A percentile compares a stretch with the other conserved stretches of the same genome.
Conservation (phyloP, 1,139 yeast genomes). For the Suzukiozyma palmioleophila region DNA sequence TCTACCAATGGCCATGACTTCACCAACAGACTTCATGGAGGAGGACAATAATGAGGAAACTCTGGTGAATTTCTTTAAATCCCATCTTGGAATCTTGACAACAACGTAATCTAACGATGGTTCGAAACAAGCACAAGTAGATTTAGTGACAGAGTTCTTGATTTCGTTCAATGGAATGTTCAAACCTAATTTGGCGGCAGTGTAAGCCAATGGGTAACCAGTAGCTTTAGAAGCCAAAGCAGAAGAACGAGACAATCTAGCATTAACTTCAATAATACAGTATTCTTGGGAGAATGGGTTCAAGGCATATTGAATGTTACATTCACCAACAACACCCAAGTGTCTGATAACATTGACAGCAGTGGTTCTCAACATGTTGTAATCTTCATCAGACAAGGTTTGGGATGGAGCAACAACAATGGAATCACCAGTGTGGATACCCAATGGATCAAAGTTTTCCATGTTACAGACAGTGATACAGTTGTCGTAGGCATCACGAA, state of each 20-base stretch:
- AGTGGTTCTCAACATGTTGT: conserved; percentile 96
- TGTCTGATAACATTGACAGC: conserved; percentile 97
- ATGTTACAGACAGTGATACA: conserved; percentile 98
- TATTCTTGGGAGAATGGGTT: conserved; percentile 93
- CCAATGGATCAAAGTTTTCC: conserved; percentile 98
- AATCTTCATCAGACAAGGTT: conserved; percentile 94
- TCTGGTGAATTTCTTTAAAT: conserved; percentile 89
- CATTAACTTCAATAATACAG: conserved; percentile 96
- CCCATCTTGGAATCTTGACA: conserved; percentile 99
- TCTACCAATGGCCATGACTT: conserved; percentile 97
- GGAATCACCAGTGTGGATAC: conserved; percentile 98
- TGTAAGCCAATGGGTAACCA: conserved; percentile 96
- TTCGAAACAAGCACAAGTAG: conserved; percentile 95
- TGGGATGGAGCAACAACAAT: conserved; percentile 99
- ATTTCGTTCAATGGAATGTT: conserved; percentile 91
- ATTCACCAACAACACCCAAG: conserved; percentile 98
- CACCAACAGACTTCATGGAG: conserved; percentile 98
- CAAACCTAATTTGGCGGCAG: conserved; percentile 95
- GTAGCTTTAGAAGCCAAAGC: conserved; percentile 99
- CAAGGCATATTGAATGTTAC: conserved; percentile 96
- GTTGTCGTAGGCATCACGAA: conserved; percentile 94
- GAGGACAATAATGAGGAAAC: conserved; percentile 87
- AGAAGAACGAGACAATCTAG: conserved; percentile 95
- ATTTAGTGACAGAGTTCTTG: conserved; percentile 89
- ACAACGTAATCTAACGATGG: conserved; percentile 97